These are phyloP conservation scores for Mycena filopes DNA, from an alignment of 768 basidiomycete genomes.

Conservation along the genomic window DNA sequence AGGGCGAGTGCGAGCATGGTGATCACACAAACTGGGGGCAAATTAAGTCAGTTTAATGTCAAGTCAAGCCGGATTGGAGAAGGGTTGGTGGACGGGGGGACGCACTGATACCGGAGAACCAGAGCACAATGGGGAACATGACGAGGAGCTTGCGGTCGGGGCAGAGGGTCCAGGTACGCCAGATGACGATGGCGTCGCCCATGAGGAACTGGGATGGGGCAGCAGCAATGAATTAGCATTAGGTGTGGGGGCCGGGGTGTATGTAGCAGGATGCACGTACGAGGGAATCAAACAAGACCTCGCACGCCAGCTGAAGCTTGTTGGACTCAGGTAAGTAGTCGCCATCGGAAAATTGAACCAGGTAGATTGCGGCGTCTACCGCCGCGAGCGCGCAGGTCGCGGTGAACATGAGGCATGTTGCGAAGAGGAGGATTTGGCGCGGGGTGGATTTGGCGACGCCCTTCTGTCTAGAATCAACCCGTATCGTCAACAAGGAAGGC, in stretches of 20 bases:
- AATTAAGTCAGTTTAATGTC: too few relatives aligned
- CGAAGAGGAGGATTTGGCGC: constrained; percentile 15
- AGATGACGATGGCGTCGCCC: constrained; percentile 17
- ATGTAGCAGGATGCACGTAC: neutral
- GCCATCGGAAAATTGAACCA: neutral
- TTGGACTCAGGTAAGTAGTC: constrained; percentile 3
- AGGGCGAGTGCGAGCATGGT: neutral
- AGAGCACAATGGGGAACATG: neutral
- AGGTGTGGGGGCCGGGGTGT: neutral
- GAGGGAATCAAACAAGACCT: constrained; percentile 10
- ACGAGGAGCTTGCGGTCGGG: constrained; percentile 1
- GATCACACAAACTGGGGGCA: constrained; percentile 6
- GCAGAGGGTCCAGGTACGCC: constrained; percentile 17
- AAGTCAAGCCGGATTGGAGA: too few relatives aligned
- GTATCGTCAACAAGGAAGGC: neutral
- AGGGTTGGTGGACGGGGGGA: too few relatives aligned
- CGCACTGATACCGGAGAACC: constrained; percentile 17
- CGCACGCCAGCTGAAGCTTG: constrained; percentile 10
- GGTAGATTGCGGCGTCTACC: constrained; percentile 6
- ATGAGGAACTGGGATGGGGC: neutral
- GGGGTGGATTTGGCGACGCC: neutral
- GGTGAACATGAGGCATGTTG: constrained; percentile 10
- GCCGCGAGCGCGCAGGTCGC: neutral
- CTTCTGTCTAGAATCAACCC: neutral
- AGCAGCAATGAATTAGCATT: neutral